Evolutionary conservation across 257 asterid species (phyloP), one percentile per base, ranked within the genome.

Genomic region (Rehmannia glutinosa): DNA sequence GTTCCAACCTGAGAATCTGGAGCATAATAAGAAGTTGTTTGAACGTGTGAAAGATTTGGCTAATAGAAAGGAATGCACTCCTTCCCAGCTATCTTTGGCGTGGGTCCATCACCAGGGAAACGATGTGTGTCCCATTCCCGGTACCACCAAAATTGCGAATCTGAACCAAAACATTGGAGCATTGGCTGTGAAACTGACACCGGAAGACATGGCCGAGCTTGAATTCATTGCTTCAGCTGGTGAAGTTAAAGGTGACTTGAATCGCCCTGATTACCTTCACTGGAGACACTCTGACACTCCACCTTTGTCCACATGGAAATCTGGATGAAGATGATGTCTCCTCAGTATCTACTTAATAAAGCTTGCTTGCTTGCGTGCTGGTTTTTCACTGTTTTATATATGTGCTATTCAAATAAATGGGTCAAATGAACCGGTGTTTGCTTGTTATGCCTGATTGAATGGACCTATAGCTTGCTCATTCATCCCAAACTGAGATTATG

Each of bases 101-200:
- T 81, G 83, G 83, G 69, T 77, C 9, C 83, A 74, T 56, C 78
- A 81, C 35, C 80, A 77, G 45, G 82, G 80, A 12, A 66, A 43
- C 4, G 72, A 76, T 45, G 82, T 76, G 30, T 62, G 71, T 8
- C 84, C 84, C 42, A 76, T 76, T 19, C 71, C 64, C 2, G 75
- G 79, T 24, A 69, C 79, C 15, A 75, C 46, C 55, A 78, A 75
- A 75, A 64, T 75, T 8, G 71, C 73, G 15, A 74, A 75, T 28
- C 51, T 81, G 25, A 49, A 75, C 4, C 71, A 63, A 42, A 78
- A 81, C 54, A 68, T 75, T 5, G 72, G 66, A 28, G 83, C 86
- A 7, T 46, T 75, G 9, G 63, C 77, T 0, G 76, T 82, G 38
- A 74, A 68, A 64, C 53, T 82, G 12, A 64, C 82, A 0, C 51